Evolutionary conservation across 495 filamentous ascomycete species (phyloP), one percentile per base, ranked within the genome.

Genomic region (Pyrenopolyporus hunteri): DNA sequence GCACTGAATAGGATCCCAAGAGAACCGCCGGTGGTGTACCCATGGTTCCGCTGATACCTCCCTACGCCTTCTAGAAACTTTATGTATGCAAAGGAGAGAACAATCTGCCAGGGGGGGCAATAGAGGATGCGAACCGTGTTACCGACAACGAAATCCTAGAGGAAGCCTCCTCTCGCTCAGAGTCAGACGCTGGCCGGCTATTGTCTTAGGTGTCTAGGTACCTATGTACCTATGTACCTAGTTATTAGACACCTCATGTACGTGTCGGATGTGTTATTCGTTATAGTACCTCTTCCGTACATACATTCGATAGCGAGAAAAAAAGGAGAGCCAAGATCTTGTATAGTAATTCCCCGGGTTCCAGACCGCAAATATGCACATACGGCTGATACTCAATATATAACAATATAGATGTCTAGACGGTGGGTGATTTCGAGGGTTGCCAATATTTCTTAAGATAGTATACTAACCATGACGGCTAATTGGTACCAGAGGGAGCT

Each of bases 321-420:
- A 45, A 28, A 28, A 13, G 23, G 13, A 28, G 13, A 33, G 55
- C 61, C 31, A 59, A 44, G 49, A 56, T 50, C 17, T 19, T 42
- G 55, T 65, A 65, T 65, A 60, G 61, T 59, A 64, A 64, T 55
- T 64, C 42, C n/a, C 40, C 16, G 44, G 44, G 61, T 59, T 60
- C 62, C 32, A 60, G 56, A 65, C 62, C 49, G 26, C 49, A 31
- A 23, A 44, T 60, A 59, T 53, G 33, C 49, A 56, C 51, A 32
- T 51, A 60, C 56, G 45, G 58, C 58, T 61, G 58, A 56, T 62
- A 62, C 59, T 36, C 45, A 16, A 47, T 47, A 9, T 44, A 19
- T 37, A n/a, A n/a, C n/a, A n/a, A 40, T 37, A 37, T 25, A 50
- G 47, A n/a, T n/a, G n/a, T n/a, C n/a, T 50, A 50, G 32, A 31